phyloP scores from a whole-genome alignment of 495 filamentous ascomycete genomes.

The Penicillium ochrochloron region DNA sequence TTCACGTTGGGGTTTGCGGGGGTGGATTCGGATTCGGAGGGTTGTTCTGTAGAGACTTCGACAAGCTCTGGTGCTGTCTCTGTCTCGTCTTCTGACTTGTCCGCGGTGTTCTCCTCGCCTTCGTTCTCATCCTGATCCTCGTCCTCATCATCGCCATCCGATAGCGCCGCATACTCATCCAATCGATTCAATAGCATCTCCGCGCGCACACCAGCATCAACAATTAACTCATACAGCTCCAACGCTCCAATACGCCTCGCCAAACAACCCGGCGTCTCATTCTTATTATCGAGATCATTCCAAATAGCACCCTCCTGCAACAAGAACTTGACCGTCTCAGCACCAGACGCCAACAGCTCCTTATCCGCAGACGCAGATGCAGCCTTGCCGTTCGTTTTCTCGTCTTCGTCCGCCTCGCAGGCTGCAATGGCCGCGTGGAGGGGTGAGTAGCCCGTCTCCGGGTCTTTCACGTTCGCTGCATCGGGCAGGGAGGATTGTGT shows the following conservation, averaged over 20 bases:
- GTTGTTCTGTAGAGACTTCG: conserved; percentile 30
- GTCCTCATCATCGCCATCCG: conserved; percentile 45
- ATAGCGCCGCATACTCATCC: conserved; percentile 77
- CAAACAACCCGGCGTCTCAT: conserved; percentile 91
- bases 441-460: conserved; percentile 82
- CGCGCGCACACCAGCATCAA: conserved; percentile 89
- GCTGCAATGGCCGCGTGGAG: conserved; percentile 89
- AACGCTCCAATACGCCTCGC: conserved; percentile 70
- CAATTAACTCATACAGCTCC: conserved; percentile 82
- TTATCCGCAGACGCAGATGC: conserved; percentile 28
- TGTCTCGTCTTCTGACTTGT: conserved; percentile 22
- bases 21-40: conserved; percentile 19
- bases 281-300: conserved; percentile 87
- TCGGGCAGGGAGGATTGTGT: conserved; percentile 51
- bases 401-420: conserved; percentile 62
- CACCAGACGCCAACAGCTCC: conserved; percentile 57
- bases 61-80: conserved; percentile 40
- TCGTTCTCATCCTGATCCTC: conserved; percentile 26
- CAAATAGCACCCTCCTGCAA: conserved; percentile 91
- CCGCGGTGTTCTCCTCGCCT: conserved; percentile 40
- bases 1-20: conserved; percentile 50
- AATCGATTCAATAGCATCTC: conserved; percentile 80
- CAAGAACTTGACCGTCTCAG: conserved; percentile 72
- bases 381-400: conserved; percentile 32
- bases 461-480: conserved; percentile 78